Base-by-base conservation (phyloP, 192 early-diverging fungal species). In the Lobulomyces angularis region DNA sequence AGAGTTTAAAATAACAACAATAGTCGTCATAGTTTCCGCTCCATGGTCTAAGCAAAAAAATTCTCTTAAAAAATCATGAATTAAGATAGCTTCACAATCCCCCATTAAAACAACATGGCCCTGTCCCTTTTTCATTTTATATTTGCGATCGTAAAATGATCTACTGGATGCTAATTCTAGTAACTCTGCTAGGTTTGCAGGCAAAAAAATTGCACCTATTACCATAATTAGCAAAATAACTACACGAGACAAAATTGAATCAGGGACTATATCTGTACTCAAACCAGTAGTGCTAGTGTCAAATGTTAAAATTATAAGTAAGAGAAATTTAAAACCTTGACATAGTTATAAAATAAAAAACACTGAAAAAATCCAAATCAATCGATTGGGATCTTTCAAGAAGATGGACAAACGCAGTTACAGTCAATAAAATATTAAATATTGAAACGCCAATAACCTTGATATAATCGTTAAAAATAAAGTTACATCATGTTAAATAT, bases 21-120 rank as follows among this genome's bases (percentile, higher is more conserved):
- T 59, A 2, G 81, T 80, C 33, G 68, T 67, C 50, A 81, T 62
- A 5, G 77, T 79, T 28, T 49, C 51, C 14, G 71, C 47, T 24
- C 82, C 82, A 35, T 84, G 82, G 56, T 83, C 81, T 16, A 45
- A 2, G 46, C 80, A 83, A 37, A 81, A 84, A 49, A 84, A 83
- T 59, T 84, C 82, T 34, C 78, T 67, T 45, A 84, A 48, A 22
- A 84, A 84, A 56, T 79, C 79, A 8, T 69, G 59, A 32, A 84
- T 43, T 27, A 62, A 47, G 8, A 31, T 43, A 14, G 58, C 26
- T 46, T 81, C 73, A 25, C 81, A 59, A 32, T 70, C 68, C 22
- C 82, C 82, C 18, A 80, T 63, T 17, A 83, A 58, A 9, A 84
- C 55, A 9, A 83, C 71, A 43, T 84, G 81, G 21, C 54, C 45